phyloP scores from a whole-genome alignment of 768 basidiomycete genomes.

The Lactifluus hygrophoroides region DNA sequence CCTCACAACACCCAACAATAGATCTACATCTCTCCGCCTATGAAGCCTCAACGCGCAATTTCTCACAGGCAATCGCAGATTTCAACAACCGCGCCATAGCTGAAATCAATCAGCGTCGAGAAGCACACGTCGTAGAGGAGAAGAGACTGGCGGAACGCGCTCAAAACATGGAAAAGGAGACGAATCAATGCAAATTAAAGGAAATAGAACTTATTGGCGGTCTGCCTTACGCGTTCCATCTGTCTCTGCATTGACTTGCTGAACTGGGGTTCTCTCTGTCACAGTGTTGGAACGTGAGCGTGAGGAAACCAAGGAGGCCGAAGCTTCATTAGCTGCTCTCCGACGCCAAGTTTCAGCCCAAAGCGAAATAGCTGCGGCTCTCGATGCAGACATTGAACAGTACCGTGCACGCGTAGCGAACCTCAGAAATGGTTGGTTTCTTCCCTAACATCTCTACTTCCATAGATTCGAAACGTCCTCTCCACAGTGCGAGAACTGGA shows the following conservation, averaged over 20 bases:
- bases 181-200: conserved; percentile 61
- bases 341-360: conserved; percentile 60
- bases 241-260: not conserved
- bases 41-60: conserved; percentile 60
- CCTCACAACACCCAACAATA: conserved; percentile 46
- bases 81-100: conserved; percentile 68
- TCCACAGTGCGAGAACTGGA: conserved; percentile 61
- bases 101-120: conserved; percentile 59
- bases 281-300: conserved; percentile 60
- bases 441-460: not conserved
- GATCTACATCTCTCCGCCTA: conserved; percentile 55
- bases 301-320: conserved; percentile 64
- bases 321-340: conserved; percentile 48
- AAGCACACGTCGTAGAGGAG: conserved; percentile 51
- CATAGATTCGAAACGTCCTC: not conserved
- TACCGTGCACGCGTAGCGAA: conserved; percentile 53
- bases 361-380: conserved; percentile 46
- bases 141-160: conserved; percentile 55
- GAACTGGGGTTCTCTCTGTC: not conserved
- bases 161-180: conserved; percentile 58
- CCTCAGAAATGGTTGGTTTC: conserved; percentile 50
- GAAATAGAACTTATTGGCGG: conserved; percentile 75
- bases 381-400: conserved; percentile 67
- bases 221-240: conserved; percentile 26
- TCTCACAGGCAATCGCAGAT: conserved; percentile 59